Base-by-base conservation (phyloP, 768 basidiomycete species). In the Megacollybia marginata region DNA sequence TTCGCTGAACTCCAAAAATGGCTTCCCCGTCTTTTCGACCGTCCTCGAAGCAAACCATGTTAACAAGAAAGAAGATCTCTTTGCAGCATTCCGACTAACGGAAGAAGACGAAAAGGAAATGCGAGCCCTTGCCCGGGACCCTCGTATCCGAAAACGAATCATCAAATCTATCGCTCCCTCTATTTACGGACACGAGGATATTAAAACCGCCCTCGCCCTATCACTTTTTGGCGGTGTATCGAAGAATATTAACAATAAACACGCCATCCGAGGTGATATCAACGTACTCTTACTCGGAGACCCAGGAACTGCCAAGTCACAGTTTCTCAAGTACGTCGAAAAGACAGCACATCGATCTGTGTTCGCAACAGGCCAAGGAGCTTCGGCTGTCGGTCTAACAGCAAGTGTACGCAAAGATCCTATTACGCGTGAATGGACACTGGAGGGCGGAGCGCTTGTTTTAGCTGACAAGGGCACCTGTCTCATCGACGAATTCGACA, bases 321-420 rank as follows among this genome's bases (percentile, higher is more conserved):
- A 99, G 63, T 93, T 99, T 76, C 74, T 99, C 59, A 98, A 98
- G 68, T 99, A 98, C 59, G 92, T 92, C 33, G 96, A 99, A 66
- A 99, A 99, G 74, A 98, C 96, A 0, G 94, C 96, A 0, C 92
- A 93, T 64, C 81, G 96, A 42, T 94, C 95, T 5, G 95, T 99
- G 19, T 99, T 96, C 61, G 92, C 96, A 2, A 98, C 96, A 4
- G 96, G 96, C 33, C 96, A 99, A 66, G 96, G 96, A 43, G 96
- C 96, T 12, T 92, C 89, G 4, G 96, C 96, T 5, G 96, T 98
- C 50, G 96, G 96, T 85, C 75, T 99, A 49, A 99, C 96, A 0
- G 96, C 96, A 19, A 95, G 92, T 54, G 96, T 99, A n/a, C 84
- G 96, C 48, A 97, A 96, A 67, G 96, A 99, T 61, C 93, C 96